Percentiles rank a stretch among this genome's conserved stretches.
Evolutionary conservation across 2,329 filamentous ascomycete species (phyloP).

Genomic region (Ophiostoma populinum): DNA sequence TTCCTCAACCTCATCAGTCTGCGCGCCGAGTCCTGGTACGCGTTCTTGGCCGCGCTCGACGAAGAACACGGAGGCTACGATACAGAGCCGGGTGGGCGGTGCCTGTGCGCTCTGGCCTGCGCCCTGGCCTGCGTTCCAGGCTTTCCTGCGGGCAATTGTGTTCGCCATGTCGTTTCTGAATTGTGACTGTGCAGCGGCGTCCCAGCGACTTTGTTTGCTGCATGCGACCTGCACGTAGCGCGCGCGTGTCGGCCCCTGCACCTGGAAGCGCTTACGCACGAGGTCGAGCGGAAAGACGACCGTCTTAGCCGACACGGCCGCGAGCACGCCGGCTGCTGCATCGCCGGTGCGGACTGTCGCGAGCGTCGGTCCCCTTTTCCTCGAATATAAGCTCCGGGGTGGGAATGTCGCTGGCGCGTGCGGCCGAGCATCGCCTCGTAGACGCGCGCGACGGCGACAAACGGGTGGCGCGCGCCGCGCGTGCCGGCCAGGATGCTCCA

Average conservation of each 20-base stretch:
- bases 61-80: conserved; percentile 29
- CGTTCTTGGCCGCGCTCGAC: conserved; percentile 26
- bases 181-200: too few relatives aligned
- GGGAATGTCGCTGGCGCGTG: too few relatives aligned
- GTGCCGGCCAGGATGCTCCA: conserved; percentile 71
- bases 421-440: conserved; percentile 64
- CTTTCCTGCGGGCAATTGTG: too few relatives aligned
- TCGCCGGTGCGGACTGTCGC: conserved; percentile 63
- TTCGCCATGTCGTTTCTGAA: too few relatives aligned
- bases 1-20: conserved; percentile 31
- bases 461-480: conserved; percentile 41
- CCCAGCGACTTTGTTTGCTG: too few relatives aligned
- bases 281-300: conserved; percentile 85
- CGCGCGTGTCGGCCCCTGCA: conserved; percentile 72
- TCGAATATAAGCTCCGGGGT: too few relatives aligned
- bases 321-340: conserved; percentile 63
- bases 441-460: conserved; percentile 58
- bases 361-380: too few relatives aligned
- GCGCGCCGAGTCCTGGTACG: conserved; percentile 25
- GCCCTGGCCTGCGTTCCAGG: too few relatives aligned
- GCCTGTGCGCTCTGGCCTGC: too few relatives aligned
- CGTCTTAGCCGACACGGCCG: conserved; percentile 72
- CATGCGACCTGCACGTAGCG: conserved; percentile 76
- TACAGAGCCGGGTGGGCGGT: too few relatives aligned
- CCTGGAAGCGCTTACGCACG: conserved; percentile 81